Evolutionary conservation across 1,284 basidiomycete genomes (phyloP), one percentile per base, ranked within the genome.

Genomic region (Rhodotorula sp.): DNA sequence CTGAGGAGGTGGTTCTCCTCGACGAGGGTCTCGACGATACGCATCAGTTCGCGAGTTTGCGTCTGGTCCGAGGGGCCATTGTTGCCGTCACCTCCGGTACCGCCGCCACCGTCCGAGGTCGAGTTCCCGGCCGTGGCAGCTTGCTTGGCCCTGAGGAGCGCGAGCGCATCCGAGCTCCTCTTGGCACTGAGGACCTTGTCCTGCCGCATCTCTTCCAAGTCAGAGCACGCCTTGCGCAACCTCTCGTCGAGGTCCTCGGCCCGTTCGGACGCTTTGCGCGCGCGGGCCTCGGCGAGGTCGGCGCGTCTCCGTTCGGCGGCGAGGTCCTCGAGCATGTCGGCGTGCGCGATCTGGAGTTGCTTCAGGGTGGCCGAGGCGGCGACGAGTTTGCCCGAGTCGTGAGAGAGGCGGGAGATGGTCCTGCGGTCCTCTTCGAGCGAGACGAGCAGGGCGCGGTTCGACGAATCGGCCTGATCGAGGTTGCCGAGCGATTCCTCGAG

Each of bases 241-340:
- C 74, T 55, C 57, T 87, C 87, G 73, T 87, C 87, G 71, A 90
- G 82, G 23, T 87, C 85, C 45, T 83, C 81, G 5, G 57, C 58
- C 15, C 74, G 64, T 26, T 70, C 68, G 19, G 19, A 60, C n/a
- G 69, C 52, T 62, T 74, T 74, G 31, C 75, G 77, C 65, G 88
- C 84, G 56, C 88, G 86, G 2, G 84, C 83, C 75, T 94, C 91
- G 14, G 91, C 89, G 54, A 88, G 82, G 64, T 87, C 86, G 7
- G 89, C 87, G 49, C 89, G 85, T 66, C 89, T 87, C 10, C 86
- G 82, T 76, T 94, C 91, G 62, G 85, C 86, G 65, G 90, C 89
- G 34, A 90, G 84, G 79, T 94, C 90, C 80, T 95, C 92, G 69
- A 88, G 87, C 77, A 91, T 84, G 79, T 97, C 94, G 62, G 97